Conservation (phyloP, 768 basidiomycete genomes). For the Leucogyrophana mollusca region DNA sequence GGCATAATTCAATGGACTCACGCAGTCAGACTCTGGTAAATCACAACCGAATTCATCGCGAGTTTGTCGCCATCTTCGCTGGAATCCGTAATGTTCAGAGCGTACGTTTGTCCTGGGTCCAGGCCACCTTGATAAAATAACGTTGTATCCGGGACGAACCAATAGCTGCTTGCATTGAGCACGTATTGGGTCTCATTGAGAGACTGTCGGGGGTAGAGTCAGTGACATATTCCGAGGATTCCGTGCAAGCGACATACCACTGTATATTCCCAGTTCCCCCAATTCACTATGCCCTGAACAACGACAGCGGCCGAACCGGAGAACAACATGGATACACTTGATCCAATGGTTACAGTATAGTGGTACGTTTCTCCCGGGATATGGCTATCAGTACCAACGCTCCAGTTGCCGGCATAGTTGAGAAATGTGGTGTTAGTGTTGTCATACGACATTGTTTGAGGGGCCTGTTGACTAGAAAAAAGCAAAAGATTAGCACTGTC, state of each 20-base stretch:
- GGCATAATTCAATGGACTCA: neutral
- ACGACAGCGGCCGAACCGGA: slow-evolving; percentile 8
- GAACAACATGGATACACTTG: slow-evolving; percentile 7
- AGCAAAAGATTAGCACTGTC: neutral
- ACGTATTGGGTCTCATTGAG: slow-evolving; percentile 4
- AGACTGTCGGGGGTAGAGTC: neutral
- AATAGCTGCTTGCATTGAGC: slow-evolving; percentile 17
- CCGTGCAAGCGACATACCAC: slow-evolving; percentile 14
- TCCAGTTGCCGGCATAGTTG: slow-evolving; percentile 13
- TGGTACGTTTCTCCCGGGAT: slow-evolving; percentile 6
- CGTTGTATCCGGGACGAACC: slow-evolving; percentile 19
- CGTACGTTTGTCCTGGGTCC: slow-evolving; percentile 7
- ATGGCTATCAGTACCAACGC: slow-evolving; percentile 1
- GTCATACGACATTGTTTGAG: neutral
- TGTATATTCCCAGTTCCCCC: slow-evolving; percentile 22
- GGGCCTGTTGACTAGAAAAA: slow-evolving; percentile 3
- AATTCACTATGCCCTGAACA: slow-evolving; percentile 16
- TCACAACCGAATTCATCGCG: slow-evolving; percentile 13
- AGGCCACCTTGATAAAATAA: slow-evolving; percentile 11
- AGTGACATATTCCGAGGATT: too few species aligned
- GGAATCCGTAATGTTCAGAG: slow-evolving; percentile 9
- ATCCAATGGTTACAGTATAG: slow-evolving; percentile 3
- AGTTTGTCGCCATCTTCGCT: slow-evolving; percentile 5
- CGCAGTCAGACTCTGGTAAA: slow-evolving; percentile 7
- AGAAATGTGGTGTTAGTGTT: slow-evolving; percentile 14